A percentile compares a stretch with the other conserved stretches of the same genome.
These are phyloP conservation scores for Trametes punicea DNA, from an alignment of 768 basidiomycete species.

Conservation along the genomic window DNA sequence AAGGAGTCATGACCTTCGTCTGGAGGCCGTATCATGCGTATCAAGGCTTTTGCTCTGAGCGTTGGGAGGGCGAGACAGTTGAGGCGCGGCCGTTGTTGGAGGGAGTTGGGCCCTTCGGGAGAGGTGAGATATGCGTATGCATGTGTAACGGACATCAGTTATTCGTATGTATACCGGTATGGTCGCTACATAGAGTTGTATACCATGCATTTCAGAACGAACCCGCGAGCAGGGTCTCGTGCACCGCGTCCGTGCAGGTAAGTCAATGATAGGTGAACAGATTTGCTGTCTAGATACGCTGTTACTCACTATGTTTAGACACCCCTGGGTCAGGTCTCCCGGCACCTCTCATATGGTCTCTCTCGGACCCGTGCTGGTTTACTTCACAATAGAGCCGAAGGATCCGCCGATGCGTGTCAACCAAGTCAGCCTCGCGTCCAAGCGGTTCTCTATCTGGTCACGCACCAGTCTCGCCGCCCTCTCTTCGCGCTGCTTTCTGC, in stretches of 20 bases:
- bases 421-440: not conserved
- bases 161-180: conserved; percentile 18
- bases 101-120: not conserved
- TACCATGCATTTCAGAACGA: not conserved
- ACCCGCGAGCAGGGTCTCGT: not conserved
- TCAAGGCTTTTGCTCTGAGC: not conserved
- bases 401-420: not conserved
- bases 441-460: no score
- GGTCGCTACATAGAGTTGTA: conserved; percentile 6
- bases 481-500: not conserved
- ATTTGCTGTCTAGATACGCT: not conserved
- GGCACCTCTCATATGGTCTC: no score
- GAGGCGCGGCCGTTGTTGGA: not conserved
- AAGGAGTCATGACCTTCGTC: conserved; percentile 16
- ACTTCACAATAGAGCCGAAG: not conserved
- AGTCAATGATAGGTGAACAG: not conserved
- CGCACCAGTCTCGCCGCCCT: no score
- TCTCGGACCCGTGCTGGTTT: no score
- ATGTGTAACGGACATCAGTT: conserved; percentile 3
- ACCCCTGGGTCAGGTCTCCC: no score
- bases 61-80: not conserved
- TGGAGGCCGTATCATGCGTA: not conserved
- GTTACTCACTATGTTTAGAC: not conserved
- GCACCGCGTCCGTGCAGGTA: not conserved
- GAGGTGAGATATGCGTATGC: not conserved